Evolutionary conservation across 1,139 yeast species (phyloP), one percentile per base, ranked within the genome.

Genomic region (Yamadazyma spencermartinsiae): DNA sequence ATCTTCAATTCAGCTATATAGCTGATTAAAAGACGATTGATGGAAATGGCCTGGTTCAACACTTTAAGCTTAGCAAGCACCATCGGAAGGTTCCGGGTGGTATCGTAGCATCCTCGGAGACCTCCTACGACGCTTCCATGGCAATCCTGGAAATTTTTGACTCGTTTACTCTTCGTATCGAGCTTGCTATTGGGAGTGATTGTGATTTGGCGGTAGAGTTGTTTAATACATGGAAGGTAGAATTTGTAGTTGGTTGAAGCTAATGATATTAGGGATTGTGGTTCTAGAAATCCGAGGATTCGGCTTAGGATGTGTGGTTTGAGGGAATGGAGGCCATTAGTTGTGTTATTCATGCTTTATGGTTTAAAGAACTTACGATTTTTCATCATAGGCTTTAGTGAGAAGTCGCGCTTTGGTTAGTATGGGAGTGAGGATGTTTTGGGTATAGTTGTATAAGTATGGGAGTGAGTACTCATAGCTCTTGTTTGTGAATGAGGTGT

Each of bases 221-320:
- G 55, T 23, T 43, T 38, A 34, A 59, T 42, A 38, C 72, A 65
- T 24, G 73, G 72, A 30, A 53, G 49, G 44, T 71, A 70, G 45
- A 63, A 63, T 31, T 51, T 49, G 48, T 46, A 69, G 48, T 65
- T 68, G 17, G 76, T 67, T 15, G 52, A 50, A 1, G 74, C 60
- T n/a, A 71, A 54, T 36, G 61, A 65, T 26, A 65, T 35, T 6
- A 67, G 49, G 27, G 59, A 56, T 37, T 63, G 63, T 40, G 68
- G 72, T 2, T 68, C 63, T n/a, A 67, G 52, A 37, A 51, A 64
- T 13, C 34, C 42, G 9, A 65, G 48, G 24, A 66, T 51, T 15
- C 40, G 32, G 20, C 39, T 34, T 12, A 55, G 38, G 12, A 54
- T 46, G 19, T 7, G 6, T 23, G n/a, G n/a, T n/a, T n/a, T n/a